Conservation (phyloP, 2,329 filamentous ascomycete species). For the Aspergillus tamarii region DNA sequence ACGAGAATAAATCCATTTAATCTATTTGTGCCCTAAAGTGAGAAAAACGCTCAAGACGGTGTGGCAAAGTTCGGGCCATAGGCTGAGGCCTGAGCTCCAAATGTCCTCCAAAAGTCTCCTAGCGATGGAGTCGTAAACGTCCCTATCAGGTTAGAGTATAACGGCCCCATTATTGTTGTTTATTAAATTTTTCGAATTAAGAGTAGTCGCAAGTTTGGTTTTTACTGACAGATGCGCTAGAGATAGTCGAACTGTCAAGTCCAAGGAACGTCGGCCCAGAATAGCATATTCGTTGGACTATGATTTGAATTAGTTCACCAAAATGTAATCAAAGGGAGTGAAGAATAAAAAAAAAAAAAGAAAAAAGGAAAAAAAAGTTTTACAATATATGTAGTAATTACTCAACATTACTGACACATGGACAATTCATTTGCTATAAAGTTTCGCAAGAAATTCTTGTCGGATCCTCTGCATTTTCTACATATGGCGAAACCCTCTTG, state of each 20-base stretch:
- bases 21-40: conserved; percentile 1
- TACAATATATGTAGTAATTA: neutral
- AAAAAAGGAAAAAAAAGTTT: neutral
- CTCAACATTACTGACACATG: neutral
- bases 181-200: neutral
- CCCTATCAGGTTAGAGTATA: conserved; percentile 8
- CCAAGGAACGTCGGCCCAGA: neutral
- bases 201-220: neutral
- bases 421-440: neutral
- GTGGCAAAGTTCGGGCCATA: conserved; percentile 3
- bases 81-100: conserved; percentile 22
- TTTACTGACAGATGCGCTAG: neutral
- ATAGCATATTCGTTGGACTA: neutral
- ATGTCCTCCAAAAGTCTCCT: conserved; percentile 1
- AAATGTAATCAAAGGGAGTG: neutral
- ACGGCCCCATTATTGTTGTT: conserved; percentile 3
- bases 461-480: neutral
- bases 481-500: neutral
- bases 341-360: neutral
- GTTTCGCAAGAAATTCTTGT: neutral
- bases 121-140: neutral
- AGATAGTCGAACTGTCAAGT: neutral
- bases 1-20: neutral
- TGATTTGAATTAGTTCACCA: neutral
- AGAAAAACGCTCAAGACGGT: conserved; percentile 1